Percentiles rank a stretch among this genome's conserved stretches.
phyloP scores from a whole-genome alignment of 2,329 filamentous ascomycete genomes.

The Beauveria australis region DNA sequence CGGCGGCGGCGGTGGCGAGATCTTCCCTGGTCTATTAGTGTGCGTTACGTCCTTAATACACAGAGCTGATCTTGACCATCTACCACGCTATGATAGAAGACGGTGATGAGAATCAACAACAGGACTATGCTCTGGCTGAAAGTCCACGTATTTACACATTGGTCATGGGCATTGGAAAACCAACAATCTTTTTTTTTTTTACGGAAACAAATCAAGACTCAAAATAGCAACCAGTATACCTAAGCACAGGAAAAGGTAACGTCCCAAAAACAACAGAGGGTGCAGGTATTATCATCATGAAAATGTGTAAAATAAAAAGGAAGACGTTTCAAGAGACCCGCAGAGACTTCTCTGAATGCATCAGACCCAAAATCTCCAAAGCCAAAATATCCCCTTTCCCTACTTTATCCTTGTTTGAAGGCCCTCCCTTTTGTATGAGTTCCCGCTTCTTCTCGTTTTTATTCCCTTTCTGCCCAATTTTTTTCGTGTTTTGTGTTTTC shows the following conservation, averaged over 20 bases:
- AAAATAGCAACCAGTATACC: conserved; percentile 8
- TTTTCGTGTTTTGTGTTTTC: not conserved
- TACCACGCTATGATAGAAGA: no score
- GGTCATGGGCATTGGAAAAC: not conserved
- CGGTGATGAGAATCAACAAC: no score
- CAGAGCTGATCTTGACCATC: no score
- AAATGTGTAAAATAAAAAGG: conserved; percentile 8
- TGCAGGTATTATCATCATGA: not conserved
- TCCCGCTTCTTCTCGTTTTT: not conserved
- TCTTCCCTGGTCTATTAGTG: no score
- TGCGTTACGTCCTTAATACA: no score
- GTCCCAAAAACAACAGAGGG: not conserved
- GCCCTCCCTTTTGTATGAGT: not conserved
- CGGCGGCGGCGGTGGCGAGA: no score
- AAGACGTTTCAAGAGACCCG: not conserved
- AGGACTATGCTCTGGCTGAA: no score
- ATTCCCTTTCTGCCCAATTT: not conserved
- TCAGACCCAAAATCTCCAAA: not conserved
- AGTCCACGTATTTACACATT: no score
- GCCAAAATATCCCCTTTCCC: not conserved
- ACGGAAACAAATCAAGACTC: conserved; percentile 4
- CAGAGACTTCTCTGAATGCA: not conserved
- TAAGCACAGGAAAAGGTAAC: not conserved
- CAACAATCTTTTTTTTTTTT: not conserved
- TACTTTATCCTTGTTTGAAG: not conserved